phyloP scores from a whole-genome alignment of 306 rosid genomes.

The Citrullus amarus region DNA sequence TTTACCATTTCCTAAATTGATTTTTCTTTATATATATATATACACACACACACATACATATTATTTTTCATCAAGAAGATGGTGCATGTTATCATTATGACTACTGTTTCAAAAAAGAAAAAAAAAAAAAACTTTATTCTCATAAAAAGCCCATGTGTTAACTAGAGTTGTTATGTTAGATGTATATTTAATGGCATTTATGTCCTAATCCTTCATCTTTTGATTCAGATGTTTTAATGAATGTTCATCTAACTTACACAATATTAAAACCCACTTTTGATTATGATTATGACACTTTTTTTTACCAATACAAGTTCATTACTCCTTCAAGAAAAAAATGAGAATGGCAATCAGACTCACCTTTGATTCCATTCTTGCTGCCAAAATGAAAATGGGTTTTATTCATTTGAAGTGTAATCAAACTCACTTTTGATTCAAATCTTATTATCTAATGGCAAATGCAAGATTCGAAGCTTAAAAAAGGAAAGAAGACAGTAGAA shows the following conservation, averaged over 20 bases:
- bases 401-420: not conserved
- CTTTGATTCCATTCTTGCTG: not conserved
- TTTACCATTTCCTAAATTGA: not conserved
- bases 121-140: not conserved
- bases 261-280: not conserved
- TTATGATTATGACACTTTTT: not conserved
- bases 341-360: not conserved
- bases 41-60: no score
- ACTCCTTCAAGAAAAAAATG: not conserved
- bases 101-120: not conserved
- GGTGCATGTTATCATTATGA: not conserved
- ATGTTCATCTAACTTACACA: not conserved
- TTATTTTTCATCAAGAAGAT: not conserved
- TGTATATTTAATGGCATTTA: not conserved
- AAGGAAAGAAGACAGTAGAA: not conserved
- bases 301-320: not conserved
- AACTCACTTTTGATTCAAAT: not conserved
- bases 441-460: no score
- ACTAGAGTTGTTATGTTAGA: not conserved
- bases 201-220: not conserved
- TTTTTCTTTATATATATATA: not conserved
- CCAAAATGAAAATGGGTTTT: not conserved
- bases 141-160: no score
- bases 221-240: not conserved
- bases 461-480: not conserved